Conservation (phyloP, 2,329 filamentous ascomycete genomes). For the Metarhizium anisopliae region DNA sequence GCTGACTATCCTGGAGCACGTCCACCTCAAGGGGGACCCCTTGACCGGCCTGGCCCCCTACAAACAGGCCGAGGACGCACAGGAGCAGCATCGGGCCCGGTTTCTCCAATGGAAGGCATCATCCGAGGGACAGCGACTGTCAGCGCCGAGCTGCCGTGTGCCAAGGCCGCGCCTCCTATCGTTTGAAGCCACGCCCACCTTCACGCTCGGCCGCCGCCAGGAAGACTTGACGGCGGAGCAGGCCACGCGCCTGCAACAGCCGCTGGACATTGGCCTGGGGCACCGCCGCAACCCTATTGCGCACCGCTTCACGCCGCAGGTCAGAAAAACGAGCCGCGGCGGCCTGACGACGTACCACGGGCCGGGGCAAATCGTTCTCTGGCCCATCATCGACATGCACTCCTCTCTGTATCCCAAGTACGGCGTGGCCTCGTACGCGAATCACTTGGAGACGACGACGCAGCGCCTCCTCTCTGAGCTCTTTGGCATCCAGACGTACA, state of each 20-base stretch:
- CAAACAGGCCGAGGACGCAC: constrained; percentile 20
- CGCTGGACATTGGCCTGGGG: constrained; percentile 24
- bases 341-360: constrained; percentile 94
- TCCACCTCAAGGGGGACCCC: constrained; percentile 17
- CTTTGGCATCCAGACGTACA: constrained; percentile 49
- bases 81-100: constrained; percentile 23
- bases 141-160: constrained; percentile 35
- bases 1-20: constrained; percentile 18
- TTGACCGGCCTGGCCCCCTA: constrained; percentile 19
- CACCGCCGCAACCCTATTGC: constrained; percentile 19
- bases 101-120: constrained; percentile 27
- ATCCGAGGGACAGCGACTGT: constrained; percentile 7
- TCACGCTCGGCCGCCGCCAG: constrained; percentile 84
- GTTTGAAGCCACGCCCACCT: constrained; percentile 74
- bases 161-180: constrained; percentile 61
- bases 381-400: constrained; percentile 78
- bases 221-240: constrained; percentile 36
- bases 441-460: constrained; percentile 67
- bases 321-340: constrained; percentile 67
- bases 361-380: constrained; percentile 86
- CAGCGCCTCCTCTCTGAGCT: constrained; percentile 49
- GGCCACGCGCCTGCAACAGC: constrained; percentile 31
- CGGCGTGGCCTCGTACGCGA: constrained; percentile 67
- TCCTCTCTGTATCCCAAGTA: constrained; percentile 45
- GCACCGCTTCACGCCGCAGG: constrained; percentile 40